These are phyloP conservation scores for Bidens hawaiensis DNA, from an alignment of 140 eudicot genomes.

Conservation along the genomic window DNA sequence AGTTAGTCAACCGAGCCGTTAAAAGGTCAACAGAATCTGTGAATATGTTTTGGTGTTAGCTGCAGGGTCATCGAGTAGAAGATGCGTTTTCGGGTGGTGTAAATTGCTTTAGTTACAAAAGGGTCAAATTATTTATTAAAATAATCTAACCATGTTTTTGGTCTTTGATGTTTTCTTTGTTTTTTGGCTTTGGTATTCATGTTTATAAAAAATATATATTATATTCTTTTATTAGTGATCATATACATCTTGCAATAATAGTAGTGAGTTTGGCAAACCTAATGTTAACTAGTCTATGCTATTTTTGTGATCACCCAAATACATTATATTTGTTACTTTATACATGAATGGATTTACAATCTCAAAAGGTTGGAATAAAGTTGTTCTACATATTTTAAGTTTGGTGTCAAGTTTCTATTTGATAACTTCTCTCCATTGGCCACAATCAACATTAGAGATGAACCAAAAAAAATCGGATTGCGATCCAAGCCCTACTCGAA, in stretches of 20 bases:
- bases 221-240: conserved; percentile 17
- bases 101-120: conserved; percentile 26
- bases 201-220: conserved; percentile 18
- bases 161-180: conserved; percentile 11
- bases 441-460: no score
- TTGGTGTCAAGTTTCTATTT: no score
- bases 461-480: no score
- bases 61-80: conserved; percentile 15
- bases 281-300: no score
- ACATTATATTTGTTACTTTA: no score
- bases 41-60: conserved; percentile 26
- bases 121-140: conserved; percentile 17
- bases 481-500: no score
- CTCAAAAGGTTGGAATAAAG: no score
- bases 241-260: neutral
- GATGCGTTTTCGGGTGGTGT: conserved; percentile 25
- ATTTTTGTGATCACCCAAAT: no score
- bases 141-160: conserved; percentile 14
- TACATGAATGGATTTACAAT: no score
- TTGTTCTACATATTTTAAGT: no score
- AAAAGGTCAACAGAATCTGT: conserved; percentile 16
- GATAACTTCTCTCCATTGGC: no score
- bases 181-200: conserved; percentile 7
- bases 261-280: no score
- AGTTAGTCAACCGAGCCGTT: conserved; percentile 13